Percentiles rank a stretch among this genome's conserved stretches.
Evolutionary conservation across 2,329 filamentous ascomycete species (phyloP).

Genomic region (Pseudogymnoascus sp.): DNA sequence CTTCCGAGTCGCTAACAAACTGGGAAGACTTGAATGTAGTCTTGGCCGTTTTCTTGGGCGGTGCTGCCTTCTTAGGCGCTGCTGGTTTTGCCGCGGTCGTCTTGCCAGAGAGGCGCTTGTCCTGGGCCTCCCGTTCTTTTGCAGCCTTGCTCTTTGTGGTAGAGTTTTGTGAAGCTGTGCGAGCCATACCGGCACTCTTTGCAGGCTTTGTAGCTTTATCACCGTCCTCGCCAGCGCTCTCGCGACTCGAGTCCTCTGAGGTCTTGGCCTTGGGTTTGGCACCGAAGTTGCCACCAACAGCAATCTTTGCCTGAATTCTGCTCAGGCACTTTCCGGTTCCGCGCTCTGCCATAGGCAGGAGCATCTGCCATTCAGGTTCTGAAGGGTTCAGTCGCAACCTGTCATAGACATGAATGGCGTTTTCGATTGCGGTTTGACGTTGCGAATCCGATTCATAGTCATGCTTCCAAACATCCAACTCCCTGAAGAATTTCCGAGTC

Average conservation of each 20-base stretch:
- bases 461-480: constrained; percentile 58
- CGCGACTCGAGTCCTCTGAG: constrained; percentile 39
- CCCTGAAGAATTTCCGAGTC: constrained; percentile 52
- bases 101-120: constrained; percentile 41
- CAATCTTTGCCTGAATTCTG: constrained; percentile 52
- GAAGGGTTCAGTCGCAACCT: constrained; percentile 48
- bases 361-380: constrained; percentile 53
- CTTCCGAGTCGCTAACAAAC: constrained; percentile 28
- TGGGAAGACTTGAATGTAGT: constrained; percentile 26
- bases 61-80: constrained; percentile 26
- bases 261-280: constrained; percentile 37
- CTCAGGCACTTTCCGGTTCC: constrained; percentile 55
- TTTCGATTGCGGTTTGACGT: constrained; percentile 53
- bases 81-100: constrained; percentile 19
- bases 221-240: constrained; percentile 39
- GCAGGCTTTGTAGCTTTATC: constrained; percentile 24
- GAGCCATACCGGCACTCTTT: constrained; percentile 38
- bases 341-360: constrained; percentile 51
- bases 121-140: constrained; percentile 45
- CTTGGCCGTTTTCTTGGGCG: constrained; percentile 29
- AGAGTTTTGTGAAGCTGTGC: constrained; percentile 45
- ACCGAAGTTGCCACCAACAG: constrained; percentile 42
- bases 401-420: constrained; percentile 53
- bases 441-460: constrained; percentile 47
- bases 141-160: constrained; percentile 50